phyloP scores from a whole-genome alignment of 1,139 yeast genomes.

The Saccharomyces pastorianus region DNA sequence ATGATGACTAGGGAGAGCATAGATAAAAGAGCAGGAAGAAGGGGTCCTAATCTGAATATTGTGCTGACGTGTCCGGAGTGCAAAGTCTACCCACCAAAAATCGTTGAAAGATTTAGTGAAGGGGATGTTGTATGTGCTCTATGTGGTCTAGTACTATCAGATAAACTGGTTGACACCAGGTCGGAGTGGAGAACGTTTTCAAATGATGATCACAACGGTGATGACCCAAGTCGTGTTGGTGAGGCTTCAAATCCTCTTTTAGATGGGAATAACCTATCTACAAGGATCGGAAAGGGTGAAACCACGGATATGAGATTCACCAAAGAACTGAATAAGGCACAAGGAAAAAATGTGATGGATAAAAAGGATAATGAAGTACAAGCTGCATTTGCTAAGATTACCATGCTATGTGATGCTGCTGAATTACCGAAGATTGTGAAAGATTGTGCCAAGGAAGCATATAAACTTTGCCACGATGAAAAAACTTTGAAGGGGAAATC shows the following conservation, averaged over 20 bases:
- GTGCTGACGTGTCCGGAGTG: slow-evolving; percentile 94
- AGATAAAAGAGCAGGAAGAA: slow-evolving; percentile 15
- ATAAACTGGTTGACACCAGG: slow-evolving; percentile 86
- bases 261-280: slow-evolving; percentile 86
- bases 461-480: slow-evolving; percentile 85
- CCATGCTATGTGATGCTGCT: slow-evolving; percentile 96
- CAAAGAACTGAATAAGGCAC: slow-evolving; percentile 83
- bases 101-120: slow-evolving; percentile 90
- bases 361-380: slow-evolving; percentile 80
- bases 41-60: slow-evolving; percentile 74
- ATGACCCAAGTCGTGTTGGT: slow-evolving; percentile 98
- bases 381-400: slow-evolving; percentile 81
- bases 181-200: slow-evolving; percentile 98
- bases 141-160: slow-evolving; percentile 90
- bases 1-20: background rate
- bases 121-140: slow-evolving; percentile 97
- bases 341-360: slow-evolving; percentile 76
- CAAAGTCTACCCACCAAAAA: slow-evolving; percentile 88
- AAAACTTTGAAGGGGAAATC: slow-evolving; percentile 82
- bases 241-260: slow-evolving; percentile 93
- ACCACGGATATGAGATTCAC: slow-evolving; percentile 61
- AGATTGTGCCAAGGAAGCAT: slow-evolving; percentile 96
- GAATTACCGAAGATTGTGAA: slow-evolving; percentile 91
- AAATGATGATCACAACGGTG: slow-evolving; percentile 96
- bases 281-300: slow-evolving; percentile 81